Evolutionary conservation across 164 flowering plant species (phyloP), one percentile per base, ranked within the genome.

Genomic region (Paratinospora sagittata): DNA sequence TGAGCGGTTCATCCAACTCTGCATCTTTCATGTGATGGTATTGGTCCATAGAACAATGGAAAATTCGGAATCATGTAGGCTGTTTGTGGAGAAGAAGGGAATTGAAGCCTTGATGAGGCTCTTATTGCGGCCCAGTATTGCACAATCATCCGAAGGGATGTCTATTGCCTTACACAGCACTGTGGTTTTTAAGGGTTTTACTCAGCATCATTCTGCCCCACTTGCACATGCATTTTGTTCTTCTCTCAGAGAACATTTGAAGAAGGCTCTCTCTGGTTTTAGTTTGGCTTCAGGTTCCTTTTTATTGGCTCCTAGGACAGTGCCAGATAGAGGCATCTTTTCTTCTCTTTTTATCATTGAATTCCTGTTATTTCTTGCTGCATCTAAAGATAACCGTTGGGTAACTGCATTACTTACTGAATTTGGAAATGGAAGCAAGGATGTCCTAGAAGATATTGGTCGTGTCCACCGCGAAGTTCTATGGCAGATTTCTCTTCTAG

Each of bases 31-130:
- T 87, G 86, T 91, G 81, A 91, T 95, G 97, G 96, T 93, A 60
- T 80, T 95, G 79, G 86, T 95, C 76, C 98, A 93, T 71, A 82
- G 95, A 78, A 85, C 94, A 63, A 91, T 91, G 90, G 98, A 92
- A 72, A 92, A 91, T 77, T 72, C 96, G 36, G 99, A 96, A 83
- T 90, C 97, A n/a, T 93, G 97, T 73, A 82, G 99, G 49, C 74
- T 93, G 62, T 96, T 96, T 88, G 98, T 96, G 69, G 99, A 92
- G 84, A 96, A 91, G 72, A 87, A 88, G 14, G 99, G 99, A 23
- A 90, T 96, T 73, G 97, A 96, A 63, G 90, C 89, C 76, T 75
- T 96, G 60, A 70, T 96, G 82, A 91, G 86, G 82, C 97, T 96
- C 78, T 78, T 96, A 4, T 77, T 93, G 70, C 84, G 87, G 69